A percentile compares a stretch with the other conserved stretches of the same genome.
Evolutionary conservation across 169 alveolate genomes (phyloP).

Genomic region (Amoebophrya sp.): DNA sequence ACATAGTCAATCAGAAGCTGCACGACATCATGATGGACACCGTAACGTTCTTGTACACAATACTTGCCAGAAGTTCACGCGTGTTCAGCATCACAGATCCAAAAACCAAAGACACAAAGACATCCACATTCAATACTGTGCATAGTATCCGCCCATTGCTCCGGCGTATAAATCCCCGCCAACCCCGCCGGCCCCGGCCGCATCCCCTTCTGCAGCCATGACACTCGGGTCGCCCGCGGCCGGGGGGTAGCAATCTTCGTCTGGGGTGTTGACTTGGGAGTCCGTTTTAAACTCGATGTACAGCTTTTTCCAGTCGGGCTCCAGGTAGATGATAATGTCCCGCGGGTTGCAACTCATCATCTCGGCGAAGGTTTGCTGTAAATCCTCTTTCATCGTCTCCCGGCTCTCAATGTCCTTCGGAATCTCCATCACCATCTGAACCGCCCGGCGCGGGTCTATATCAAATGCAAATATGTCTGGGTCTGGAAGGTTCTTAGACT

Average conservation of each 20-base stretch:
- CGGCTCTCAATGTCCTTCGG: neutral
- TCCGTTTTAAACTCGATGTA: neutral
- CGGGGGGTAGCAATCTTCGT: neutral
- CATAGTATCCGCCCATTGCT: too few species aligned
- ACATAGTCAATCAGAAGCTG: too few species aligned
- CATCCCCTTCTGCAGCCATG: neutral
- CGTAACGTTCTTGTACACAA: too few species aligned
- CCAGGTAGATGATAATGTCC: slow-evolving; percentile 13
- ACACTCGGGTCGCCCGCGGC: neutral
- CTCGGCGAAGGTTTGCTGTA: neutral
- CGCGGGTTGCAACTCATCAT: neutral
- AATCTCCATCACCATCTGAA: neutral
- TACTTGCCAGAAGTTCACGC: too few species aligned
- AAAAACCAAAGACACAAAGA: too few species aligned
- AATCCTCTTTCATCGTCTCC: neutral
- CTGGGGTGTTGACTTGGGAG: neutral
- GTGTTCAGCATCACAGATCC: too few species aligned
- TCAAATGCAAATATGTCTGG: too few species aligned
- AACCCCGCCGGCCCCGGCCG: too few species aligned
- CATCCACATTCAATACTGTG: too few species aligned
- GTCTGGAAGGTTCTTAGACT: too few species aligned
- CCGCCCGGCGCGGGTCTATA: neutral
- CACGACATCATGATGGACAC: too few species aligned
- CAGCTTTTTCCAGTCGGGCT: neutral
- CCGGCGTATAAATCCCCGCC: too few species aligned